These are phyloP conservation scores for Kodamaea hsintzibuensis DNA, from an alignment of 805 yeast genomes.

Conservation along the genomic window DNA sequence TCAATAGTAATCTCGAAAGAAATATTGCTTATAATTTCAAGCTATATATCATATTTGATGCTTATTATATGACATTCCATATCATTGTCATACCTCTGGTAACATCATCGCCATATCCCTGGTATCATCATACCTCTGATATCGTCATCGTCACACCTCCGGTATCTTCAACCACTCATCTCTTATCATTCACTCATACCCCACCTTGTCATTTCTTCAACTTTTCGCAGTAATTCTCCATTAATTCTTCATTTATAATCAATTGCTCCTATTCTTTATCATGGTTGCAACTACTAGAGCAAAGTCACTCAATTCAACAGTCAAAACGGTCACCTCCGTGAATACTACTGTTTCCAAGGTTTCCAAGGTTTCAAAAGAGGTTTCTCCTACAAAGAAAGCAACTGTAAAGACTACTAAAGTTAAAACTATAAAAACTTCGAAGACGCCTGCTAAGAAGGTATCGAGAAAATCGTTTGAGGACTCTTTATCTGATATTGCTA, in stretches of 20 bases:
- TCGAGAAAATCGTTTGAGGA: conserved; percentile 10
- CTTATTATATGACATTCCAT: no score
- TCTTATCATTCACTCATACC: background rate
- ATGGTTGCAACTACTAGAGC: background rate
- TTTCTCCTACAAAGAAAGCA: background rate
- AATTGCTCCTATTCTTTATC: background rate
- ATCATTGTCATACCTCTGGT: no score
- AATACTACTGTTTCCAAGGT: background rate
- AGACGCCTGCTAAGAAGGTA: conserved; percentile 6
- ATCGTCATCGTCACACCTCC: no score
- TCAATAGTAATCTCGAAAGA: no score
- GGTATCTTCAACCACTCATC: no score
- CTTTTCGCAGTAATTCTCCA: background rate
- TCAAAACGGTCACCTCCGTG: background rate
- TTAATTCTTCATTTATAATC: background rate
- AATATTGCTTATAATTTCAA: no score
- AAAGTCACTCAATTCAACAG: background rate
- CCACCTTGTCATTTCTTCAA: background rate
- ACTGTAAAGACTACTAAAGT: background rate
- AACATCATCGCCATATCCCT: no score
- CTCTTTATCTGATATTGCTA: conserved; percentile 8
- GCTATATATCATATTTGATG: no score
- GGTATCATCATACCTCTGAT: no score
- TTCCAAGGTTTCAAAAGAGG: background rate
- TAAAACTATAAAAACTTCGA: conserved; percentile 1